A percentile compares a stretch with the other conserved stretches of the same genome.
phyloP scores from a whole-genome alignment of 192 early-diverging fungal species.

The Haplosporangium gracile region DNA sequence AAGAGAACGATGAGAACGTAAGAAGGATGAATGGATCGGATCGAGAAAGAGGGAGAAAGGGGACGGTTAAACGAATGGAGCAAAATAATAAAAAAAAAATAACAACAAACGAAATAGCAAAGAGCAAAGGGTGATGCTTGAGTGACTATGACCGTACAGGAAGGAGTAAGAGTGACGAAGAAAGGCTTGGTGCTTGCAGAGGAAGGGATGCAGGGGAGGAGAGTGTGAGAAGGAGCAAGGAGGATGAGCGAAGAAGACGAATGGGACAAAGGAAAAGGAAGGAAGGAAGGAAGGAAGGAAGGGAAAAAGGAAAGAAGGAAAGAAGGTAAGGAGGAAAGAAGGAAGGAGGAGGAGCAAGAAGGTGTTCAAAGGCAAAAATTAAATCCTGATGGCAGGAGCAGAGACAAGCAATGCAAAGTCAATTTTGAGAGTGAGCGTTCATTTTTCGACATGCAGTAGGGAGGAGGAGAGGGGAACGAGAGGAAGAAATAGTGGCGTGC shows the following conservation, averaged over 20 bases:
- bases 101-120: neutral
- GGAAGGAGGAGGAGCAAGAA: neutral
- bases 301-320: neutral
- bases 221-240: neutral
- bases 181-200: neutral
- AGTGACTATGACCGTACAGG: neutral
- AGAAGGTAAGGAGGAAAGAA: neutral
- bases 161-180: neutral
- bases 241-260: neutral
- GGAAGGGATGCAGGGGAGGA: neutral
- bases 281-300: constrained; percentile 6
- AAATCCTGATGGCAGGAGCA: neutral
- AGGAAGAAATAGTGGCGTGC: neutral
- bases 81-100: neutral
- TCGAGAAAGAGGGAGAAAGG: neutral
- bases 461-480: too few species aligned
- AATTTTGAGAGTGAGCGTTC: neutral
- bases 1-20: neutral
- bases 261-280: neutral
- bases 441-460: neutral
- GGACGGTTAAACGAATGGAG: constrained; percentile 1
- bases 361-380: too few species aligned
- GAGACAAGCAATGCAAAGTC: too few species aligned
- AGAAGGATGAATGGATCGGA: neutral
- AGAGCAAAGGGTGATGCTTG: neutral